Conservation (phyloP, 2,329 filamentous ascomycete genomes). For the Epichloe baconii region DNA sequence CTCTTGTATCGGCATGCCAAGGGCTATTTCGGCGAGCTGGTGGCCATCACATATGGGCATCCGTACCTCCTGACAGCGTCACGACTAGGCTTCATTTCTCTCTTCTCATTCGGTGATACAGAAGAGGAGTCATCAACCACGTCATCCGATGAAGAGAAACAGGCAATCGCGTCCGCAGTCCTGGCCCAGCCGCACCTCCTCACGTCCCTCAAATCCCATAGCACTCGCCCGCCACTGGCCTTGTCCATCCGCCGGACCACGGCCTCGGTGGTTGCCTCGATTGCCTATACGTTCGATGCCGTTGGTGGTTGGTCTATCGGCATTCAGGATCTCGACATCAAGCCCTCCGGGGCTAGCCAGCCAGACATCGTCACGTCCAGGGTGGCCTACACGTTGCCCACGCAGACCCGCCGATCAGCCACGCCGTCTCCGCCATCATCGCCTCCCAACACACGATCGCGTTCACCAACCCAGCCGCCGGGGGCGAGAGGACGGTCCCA, state of each 20-base stretch:
- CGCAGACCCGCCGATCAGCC: slow-evolving; percentile 12
- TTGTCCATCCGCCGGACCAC: slow-evolving; percentile 64
- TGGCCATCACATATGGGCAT: slow-evolving; percentile 56
- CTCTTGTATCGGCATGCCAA: slow-evolving; percentile 45
- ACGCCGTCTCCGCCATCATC: slow-evolving; percentile 8
- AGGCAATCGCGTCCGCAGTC: background rate
- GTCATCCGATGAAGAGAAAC: background rate
- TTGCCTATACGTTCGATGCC: slow-evolving; percentile 74
- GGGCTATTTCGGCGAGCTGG: slow-evolving; percentile 52
- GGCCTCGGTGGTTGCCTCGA: slow-evolving; percentile 58
- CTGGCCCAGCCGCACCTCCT: slow-evolving; percentile 36
- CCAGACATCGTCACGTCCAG: slow-evolving; percentile 22
- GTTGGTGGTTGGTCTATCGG: slow-evolving; percentile 77
- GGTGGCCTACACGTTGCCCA: slow-evolving; percentile 24
- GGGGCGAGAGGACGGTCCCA: slow-evolving; percentile 33
- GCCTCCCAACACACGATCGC: slow-evolving; percentile 5
- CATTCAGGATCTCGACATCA: slow-evolving; percentile 74
- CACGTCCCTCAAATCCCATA: slow-evolving; percentile 69
- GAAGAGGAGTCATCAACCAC: background rate
- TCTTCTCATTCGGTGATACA: slow-evolving; percentile 51
- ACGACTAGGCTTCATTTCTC: slow-evolving; percentile 55
- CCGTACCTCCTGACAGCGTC: slow-evolving; percentile 75
- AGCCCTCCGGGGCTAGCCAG: slow-evolving; percentile 14
- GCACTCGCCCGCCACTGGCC: slow-evolving; percentile 63
- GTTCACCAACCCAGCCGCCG: slow-evolving; percentile 3